Percentiles rank a stretch among this genome's conserved stretches.
These are phyloP conservation scores for Fusarium poae DNA, from an alignment of 2,329 filamentous ascomycete species.

Conservation along the genomic window DNA sequence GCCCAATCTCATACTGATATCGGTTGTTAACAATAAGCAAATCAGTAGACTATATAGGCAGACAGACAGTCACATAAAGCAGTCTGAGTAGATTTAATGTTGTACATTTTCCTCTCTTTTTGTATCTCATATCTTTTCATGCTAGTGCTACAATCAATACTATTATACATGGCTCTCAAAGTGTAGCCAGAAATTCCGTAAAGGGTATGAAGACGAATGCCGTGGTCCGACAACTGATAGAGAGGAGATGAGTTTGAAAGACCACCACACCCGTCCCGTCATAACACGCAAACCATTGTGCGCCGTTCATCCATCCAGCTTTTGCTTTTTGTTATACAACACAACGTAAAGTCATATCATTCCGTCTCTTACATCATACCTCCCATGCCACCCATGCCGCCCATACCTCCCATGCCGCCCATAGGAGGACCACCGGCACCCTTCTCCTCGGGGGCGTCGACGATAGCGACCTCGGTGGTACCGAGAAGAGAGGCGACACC, in stretches of 20 bases:
- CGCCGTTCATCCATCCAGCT: conserved; percentile 54
- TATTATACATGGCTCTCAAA: conserved; percentile 54
- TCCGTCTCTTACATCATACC: conserved; percentile 68
- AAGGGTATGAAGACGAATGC: conserved; percentile 50
- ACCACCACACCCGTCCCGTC: conserved; percentile 50
- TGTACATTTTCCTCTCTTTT: conserved; percentile 35
- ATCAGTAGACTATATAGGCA: not conserved
- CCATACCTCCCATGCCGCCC: conserved; percentile 76
- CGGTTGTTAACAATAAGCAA: not conserved
- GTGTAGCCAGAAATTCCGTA: conserved; percentile 48
- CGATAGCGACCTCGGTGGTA: conserved; percentile 97
- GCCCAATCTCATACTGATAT: not conserved
- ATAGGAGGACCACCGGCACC: conserved; percentile 69
- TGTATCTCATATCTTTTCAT: conserved; percentile 44
- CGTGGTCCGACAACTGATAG: conserved; percentile 46
- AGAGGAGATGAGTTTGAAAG: conserved; percentile 56
- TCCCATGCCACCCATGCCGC: conserved; percentile 68
- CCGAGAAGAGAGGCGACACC: conserved; percentile 97
- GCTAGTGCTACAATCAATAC: conserved; percentile 51
- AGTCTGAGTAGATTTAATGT: conserved; percentile 5
- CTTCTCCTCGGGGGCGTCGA: conserved; percentile 97
- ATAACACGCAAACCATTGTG: conserved; percentile 66
- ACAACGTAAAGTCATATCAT: conserved; percentile 42
- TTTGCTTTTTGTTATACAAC: conserved; percentile 50
- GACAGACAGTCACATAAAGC: not conserved